Evolutionary conservation across 345 rosid genomes (phyloP), one percentile per base, ranked within the genome.

Genomic region (Viola odorata): DNA sequence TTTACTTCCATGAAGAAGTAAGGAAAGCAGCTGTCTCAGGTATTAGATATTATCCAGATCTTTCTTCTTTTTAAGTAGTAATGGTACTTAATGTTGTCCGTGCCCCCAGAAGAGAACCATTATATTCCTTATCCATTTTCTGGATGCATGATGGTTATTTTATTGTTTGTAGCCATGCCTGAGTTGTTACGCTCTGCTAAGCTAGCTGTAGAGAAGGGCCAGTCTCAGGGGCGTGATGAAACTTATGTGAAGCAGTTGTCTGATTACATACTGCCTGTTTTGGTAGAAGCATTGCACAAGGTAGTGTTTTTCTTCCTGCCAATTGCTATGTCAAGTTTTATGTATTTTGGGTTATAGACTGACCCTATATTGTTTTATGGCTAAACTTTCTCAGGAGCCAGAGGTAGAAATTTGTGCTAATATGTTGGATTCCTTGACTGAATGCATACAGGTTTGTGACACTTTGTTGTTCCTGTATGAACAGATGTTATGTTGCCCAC

Each of bases 11-110:
- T 39, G 99, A 95, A 65, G 99, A 95, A 76, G 99, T 95, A 55
- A 95, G 99, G 81, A 95, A 90, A 82, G 99, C 99, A 58, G 99
- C 99, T 67, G 97, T 95, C 73, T 95, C 99, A 84, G 99, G 99
- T 95, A 81, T 48, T n/a, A 64, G 51, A 23, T 23, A 23, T 23
- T 23, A 15, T 45, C 16, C 57, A 40, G 59, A 23, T 37, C 9
- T 39, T 57, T 8, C 17, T 57, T 8, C 17, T 12, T 53, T 8
- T 41, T 12, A 23, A 23, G 32, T 23, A 23, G 32, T 23, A 23
- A 23, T 23, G 32, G 32, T 23, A 23, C 32, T 23, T 23, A 41
- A 63, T 45, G 51, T 13, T 53, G 69, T 59, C 45, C 11, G 13
- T 40, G 42, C 37, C 12, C 12, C 32, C 42, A 50, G 63, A 41